Base-by-base conservation (phyloP, 768 basidiomycete genomes). In the Pleurotus citrinopileatus region DNA sequence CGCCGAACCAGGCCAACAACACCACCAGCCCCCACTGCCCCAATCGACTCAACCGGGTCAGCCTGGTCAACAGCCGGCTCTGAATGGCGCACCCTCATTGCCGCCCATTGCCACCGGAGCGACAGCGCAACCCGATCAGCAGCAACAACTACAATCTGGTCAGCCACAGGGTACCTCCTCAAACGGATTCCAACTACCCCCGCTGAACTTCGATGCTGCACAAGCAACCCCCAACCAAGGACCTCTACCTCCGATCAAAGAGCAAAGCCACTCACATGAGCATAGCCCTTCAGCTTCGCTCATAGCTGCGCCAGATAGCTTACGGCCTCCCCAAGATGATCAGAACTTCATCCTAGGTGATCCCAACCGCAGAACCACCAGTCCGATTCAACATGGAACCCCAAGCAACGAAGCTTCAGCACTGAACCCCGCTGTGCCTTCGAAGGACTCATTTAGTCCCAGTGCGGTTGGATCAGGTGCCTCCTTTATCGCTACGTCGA, bases 221-320 rank as follows among this genome's bases (percentile, higher is more conserved):
- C 45, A 51, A 34, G 17, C 48, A 2, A 3, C 37, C 37, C 65
- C 61, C 54, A 72, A 69, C 29, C 53, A 59, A 22, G 59, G 63
- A 20, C 58, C 72, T 4, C 66, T 89, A 54, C 81, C 88, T 2
- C 87, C 88, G 6, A 90, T 91, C 56, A 83, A 83, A 2, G 89
- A 91, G 63, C 63, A 67, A 32, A 72, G 70, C 55, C 69, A 65
- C 47, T 56, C 63, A 42, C 60, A 62, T 53, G 70, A 69, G 10
- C 61, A 65, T 26, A 57, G 56, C 13, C 63, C 65, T 22, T 61
- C 60, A 2, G 55, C 59, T 40, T 65, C 69, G 1, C 46, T 61
- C 6, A 67, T 67, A 40, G 63, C 61, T 22, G 58, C 57, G 40
- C 51, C 54, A 32, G 53, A 59, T 55, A 54, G 61, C 23, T 57